These are phyloP conservation scores for Pseudocercospora crystallina DNA, from an alignment of 2,329 filamentous ascomycete species.

Conservation along the genomic window DNA sequence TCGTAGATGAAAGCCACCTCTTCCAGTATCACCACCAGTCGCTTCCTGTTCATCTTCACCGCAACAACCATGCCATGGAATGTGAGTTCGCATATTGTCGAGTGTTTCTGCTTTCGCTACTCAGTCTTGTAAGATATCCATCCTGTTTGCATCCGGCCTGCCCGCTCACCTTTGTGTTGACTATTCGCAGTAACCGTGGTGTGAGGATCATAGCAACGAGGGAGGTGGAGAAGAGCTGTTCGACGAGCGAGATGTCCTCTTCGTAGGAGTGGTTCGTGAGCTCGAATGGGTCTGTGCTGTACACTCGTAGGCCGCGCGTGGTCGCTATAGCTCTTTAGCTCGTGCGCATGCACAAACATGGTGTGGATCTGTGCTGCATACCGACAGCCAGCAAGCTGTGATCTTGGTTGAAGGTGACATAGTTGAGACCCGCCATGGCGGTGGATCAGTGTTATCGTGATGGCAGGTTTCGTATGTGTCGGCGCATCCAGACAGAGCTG, in stretches of 20 bases:
- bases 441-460: not conserved
- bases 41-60: constrained; percentile 89
- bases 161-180: constrained; percentile 83
- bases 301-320: constrained; percentile 91
- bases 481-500: not conserved
- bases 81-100: constrained; percentile 96
- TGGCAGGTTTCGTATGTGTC: not conserved
- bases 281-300: constrained; percentile 92
- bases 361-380: constrained; percentile 45
- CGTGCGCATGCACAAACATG: constrained; percentile 7
- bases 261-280: constrained; percentile 94
- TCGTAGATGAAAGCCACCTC: constrained; percentile 98
- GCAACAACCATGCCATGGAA: constrained; percentile 96
- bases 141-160: constrained; percentile 6
- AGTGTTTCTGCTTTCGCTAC: constrained; percentile 55
- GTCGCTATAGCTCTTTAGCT: constrained; percentile 60
- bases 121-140: constrained; percentile 21
- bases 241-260: constrained; percentile 84
- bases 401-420: constrained; percentile 98
- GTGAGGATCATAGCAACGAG: constrained; percentile 91
- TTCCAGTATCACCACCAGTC: constrained; percentile 88
- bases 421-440: constrained; percentile 67
- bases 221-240: constrained; percentile 98
- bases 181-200: constrained; percentile 87
- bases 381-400: constrained; percentile 95